These are phyloP conservation scores for Periconia digitata DNA, from an alignment of 2,329 filamentous ascomycete genomes.

Conservation along the genomic window DNA sequence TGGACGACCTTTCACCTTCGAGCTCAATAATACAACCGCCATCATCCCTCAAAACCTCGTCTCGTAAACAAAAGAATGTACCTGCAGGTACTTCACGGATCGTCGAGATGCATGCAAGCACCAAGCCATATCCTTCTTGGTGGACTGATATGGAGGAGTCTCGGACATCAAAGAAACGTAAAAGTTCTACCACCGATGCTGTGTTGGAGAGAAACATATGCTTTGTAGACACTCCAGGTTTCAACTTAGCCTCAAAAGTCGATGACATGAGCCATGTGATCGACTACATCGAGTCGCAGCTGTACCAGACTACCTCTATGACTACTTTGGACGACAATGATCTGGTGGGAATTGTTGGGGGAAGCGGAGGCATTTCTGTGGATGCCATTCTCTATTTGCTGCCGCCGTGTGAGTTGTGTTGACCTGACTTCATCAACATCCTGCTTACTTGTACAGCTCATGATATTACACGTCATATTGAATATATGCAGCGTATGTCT, in stretches of 20 bases:
- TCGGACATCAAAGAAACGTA: slow-evolving; percentile 57
- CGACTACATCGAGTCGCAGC: slow-evolving; percentile 71
- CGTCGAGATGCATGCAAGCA: slow-evolving; percentile 49
- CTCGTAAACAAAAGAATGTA: slow-evolving; percentile 26
- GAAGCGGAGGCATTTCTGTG: slow-evolving; percentile 79
- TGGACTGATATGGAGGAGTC: slow-evolving; percentile 78
- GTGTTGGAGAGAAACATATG: slow-evolving; percentile 90
- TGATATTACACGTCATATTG: slow-evolving; percentile 61
- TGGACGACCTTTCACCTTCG: slow-evolving; percentile 63
- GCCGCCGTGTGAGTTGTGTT: slow-evolving; percentile 60
- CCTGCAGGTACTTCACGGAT: slow-evolving; percentile 29
- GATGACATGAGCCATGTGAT: slow-evolving; percentile 45
- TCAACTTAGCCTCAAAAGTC: slow-evolving; percentile 45
- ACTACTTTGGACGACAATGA: slow-evolving; percentile 70
- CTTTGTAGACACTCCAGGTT: slow-evolving; percentile 83
- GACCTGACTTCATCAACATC: neutral
- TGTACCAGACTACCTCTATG: slow-evolving; percentile 65
- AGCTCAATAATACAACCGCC: slow-evolving; percentile 27
- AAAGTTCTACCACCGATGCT: slow-evolving; percentile 68
- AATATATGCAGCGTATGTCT: slow-evolving; percentile 70
- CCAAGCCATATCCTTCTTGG: slow-evolving; percentile 77
- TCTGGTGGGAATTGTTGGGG: slow-evolving; percentile 74
- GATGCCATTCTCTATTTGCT: slow-evolving; percentile 86
- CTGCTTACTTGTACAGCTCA: slow-evolving; percentile 32
- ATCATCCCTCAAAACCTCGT: slow-evolving; percentile 23